Evolutionary conservation across 305 asterid species (phyloP), one percentile per base, ranked within the genome.

Genomic region (Euphrasia arctica): DNA sequence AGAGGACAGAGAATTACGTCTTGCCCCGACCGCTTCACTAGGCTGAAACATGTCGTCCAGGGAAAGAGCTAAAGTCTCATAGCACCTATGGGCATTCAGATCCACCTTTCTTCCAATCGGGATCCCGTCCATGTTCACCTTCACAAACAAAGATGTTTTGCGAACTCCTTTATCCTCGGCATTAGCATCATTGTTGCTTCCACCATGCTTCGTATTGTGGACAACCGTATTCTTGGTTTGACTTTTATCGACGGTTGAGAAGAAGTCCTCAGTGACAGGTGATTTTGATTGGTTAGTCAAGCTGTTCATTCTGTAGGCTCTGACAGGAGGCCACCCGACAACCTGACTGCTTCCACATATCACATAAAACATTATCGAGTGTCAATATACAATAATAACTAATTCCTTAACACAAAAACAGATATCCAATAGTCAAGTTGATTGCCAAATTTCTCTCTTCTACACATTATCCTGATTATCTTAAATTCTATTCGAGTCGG

Each of bases 291-390:
- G 85, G 78, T 75, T 80, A 14, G 71, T 76, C 54, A 84, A 58
- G 80, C 83, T 87, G 79, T 84, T 82, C 75, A 77, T 75, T 71
- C 95, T 76, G 70, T 78, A 71, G 60, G 80, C 55, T 80, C 89
- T 74, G 70, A 87, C 70, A 4, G 95, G 95, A 56, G 95, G 95
- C 95, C 95, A 84, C 72, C 91, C 95, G 34, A 87, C 91, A 62
- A 84, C 86, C 82, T 83, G 95, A 59, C 95, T 86, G 85, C 89
- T 74, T 65, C 59, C 62, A 54, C 27, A 54, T 43, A 69, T 71
- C 32, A 60, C 64, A 72, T 31, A 60, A 41, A 57, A 41, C 58
- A 34, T 56, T 14, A 41, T 69, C 29, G 39, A 34, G 6, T 34
- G 5, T 3, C 22, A 18, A 18, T 18, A 18, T 18, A 18, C 22